Evolutionary conservation across 768 basidiomycete genomes (phyloP).

Genomic region (Tylopilus plumbeoviolaceoides): DNA sequence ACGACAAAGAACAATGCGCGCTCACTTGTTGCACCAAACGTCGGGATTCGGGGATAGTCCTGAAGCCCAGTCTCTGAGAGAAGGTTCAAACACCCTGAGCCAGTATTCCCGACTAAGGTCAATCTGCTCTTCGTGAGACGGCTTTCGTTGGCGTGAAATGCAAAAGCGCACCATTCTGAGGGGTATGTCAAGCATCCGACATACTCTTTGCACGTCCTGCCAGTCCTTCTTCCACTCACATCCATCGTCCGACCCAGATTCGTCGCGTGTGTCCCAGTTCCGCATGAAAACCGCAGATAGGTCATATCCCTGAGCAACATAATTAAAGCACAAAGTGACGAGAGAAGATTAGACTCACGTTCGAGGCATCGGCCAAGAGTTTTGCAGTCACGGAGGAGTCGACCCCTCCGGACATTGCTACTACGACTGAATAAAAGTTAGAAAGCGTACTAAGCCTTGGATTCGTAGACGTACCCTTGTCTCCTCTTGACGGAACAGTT

Average conservation of each 20-base stretch:
- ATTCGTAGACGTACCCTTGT: constrained; percentile 19
- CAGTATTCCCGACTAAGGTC: constrained; percentile 92
- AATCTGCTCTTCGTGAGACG: constrained; percentile 42
- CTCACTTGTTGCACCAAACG: constrained; percentile 82
- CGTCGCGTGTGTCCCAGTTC: constrained; percentile 90
- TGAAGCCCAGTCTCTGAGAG: constrained; percentile 68
- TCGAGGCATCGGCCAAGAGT: constrained; percentile 50
- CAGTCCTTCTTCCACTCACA: constrained; percentile 98
- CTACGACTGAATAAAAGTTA: constrained; percentile 52
- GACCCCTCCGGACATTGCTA: constrained; percentile 95
- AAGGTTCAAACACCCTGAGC: constrained; percentile 86
- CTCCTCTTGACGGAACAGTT: constrained; percentile 21
- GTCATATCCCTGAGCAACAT: constrained; percentile 58
- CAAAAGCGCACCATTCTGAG: constrained; percentile 53
- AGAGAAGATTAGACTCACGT: constrained; percentile 38
- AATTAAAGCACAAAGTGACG: not conserved
- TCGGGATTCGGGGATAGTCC: constrained; percentile 92
- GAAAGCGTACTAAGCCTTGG: not conserved
- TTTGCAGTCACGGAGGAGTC: constrained; percentile 90
- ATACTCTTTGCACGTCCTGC: constrained; percentile 84
- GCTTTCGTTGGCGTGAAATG: not conserved
- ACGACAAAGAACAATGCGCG: too few species aligned
- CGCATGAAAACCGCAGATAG: constrained; percentile 92
- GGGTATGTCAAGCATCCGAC: constrained; percentile 67
- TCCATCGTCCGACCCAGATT: constrained; percentile 70